Evolutionary conservation across 257 asterid genomes (phyloP).

Genomic region (Schizonepeta tenuifolia): DNA sequence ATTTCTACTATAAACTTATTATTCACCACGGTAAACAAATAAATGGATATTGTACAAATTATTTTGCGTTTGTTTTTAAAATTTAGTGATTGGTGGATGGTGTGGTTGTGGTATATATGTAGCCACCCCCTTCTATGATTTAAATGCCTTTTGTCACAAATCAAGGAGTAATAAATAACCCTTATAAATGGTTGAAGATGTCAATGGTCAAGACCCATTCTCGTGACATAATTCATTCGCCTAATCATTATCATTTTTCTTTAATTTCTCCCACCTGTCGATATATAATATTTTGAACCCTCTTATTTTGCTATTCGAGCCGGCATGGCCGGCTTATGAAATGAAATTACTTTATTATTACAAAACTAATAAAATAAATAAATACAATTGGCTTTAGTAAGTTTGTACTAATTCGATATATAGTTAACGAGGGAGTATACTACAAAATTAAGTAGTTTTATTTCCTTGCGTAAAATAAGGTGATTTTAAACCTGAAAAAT

Average conservation of each 20-base stretch:
- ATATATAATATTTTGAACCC: conserved; percentile 12
- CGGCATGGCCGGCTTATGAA: conserved; percentile 57
- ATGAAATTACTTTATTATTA: neutral
- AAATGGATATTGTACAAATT: neutral
- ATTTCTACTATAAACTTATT: too few relatives aligned
- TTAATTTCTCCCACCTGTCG: conserved; percentile 44
- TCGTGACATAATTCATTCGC: conserved; percentile 56
- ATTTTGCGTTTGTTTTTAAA: neutral
- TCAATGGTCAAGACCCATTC: conserved; percentile 33
- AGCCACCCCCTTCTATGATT: conserved; percentile 20
- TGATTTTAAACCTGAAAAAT: neutral
- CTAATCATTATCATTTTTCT: conserved; percentile 3
- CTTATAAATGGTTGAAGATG: conserved; percentile 3
- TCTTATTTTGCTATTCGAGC: conserved; percentile 25
- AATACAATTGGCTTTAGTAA: neutral
- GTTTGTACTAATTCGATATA: neutral
- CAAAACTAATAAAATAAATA: neutral
- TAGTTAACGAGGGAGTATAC: too few relatives aligned
- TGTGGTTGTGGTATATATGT: conserved; percentile 28
- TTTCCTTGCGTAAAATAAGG: too few relatives aligned
- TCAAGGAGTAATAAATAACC: neutral
- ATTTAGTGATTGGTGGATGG: conserved; percentile 30
- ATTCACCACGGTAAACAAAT: too few relatives aligned
- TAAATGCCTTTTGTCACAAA: neutral
- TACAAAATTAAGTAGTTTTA: too few relatives aligned